phyloP scores from a whole-genome alignment of 306 rosid genomes.

The Cyamopsis tetragonoloba region DNA sequence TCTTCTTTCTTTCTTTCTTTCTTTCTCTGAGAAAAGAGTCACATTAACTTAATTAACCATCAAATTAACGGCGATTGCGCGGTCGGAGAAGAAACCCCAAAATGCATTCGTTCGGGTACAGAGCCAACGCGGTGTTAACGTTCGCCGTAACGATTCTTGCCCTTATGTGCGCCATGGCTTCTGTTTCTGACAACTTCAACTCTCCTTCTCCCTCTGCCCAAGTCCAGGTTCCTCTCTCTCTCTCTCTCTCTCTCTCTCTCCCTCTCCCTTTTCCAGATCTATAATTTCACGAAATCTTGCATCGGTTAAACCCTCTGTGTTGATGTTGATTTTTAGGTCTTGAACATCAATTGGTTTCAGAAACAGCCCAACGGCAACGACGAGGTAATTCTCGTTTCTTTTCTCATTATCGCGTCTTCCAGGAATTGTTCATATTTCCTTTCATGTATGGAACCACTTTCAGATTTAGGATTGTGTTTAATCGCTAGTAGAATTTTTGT shows the following conservation, averaged over 20 bases:
- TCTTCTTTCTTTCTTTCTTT: not conserved
- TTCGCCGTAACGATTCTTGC: slow-evolving; percentile 81
- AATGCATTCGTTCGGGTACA: slow-evolving; percentile 86
- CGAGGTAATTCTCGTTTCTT: slow-evolving; percentile 47
- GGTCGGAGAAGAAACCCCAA: not conserved
- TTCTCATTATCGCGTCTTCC: not conserved
- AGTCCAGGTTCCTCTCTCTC: slow-evolving; percentile 55
- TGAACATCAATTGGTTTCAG: slow-evolving; percentile 82
- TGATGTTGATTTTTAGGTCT: slow-evolving; percentile 38
- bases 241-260: not conserved
- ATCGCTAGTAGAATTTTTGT: not conserved
- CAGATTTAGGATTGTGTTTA: slow-evolving; percentile 2
- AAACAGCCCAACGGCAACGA: slow-evolving; percentile 89
- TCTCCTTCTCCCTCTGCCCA: slow-evolving; percentile 60
- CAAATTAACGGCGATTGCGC: too few relatives aligned
- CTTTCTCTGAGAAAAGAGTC: not conserved
- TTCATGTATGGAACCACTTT: not conserved
- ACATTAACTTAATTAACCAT: too few relatives aligned
- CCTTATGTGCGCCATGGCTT: slow-evolving; percentile 74
- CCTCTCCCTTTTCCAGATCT: slow-evolving; percentile 30
- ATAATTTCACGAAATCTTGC: not conserved
- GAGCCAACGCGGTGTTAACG: slow-evolving; percentile 82
- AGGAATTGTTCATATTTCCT: not conserved
- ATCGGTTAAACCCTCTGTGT: not conserved
- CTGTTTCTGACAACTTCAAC: slow-evolving; percentile 69